Evolutionary conservation across 345 rosid genomes (phyloP).

Genomic region (Hibiscus tridactylites): DNA sequence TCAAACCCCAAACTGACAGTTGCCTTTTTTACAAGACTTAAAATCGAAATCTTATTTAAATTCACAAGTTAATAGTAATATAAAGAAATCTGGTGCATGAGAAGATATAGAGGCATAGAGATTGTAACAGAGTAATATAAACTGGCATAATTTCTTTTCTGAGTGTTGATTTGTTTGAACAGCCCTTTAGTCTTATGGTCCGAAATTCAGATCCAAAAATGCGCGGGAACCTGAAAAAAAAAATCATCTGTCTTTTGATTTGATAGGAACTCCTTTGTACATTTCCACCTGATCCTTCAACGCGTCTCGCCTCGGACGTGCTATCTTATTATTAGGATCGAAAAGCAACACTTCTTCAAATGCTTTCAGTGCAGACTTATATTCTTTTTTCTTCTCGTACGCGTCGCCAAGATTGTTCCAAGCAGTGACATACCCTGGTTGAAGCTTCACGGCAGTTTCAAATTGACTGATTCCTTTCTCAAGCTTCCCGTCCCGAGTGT

Average conservation of each 20-base stretch:
- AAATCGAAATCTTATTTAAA: too few species aligned
- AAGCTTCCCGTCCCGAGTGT: conserved; percentile 66
- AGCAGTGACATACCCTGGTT: conserved; percentile 94
- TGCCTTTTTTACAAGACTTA: too few species aligned
- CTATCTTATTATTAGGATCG: conserved; percentile 87
- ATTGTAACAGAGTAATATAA: background rate
- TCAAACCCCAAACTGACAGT: too few species aligned
- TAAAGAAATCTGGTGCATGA: too few species aligned
- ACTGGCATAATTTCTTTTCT: background rate
- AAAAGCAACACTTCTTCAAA: conserved; percentile 88
- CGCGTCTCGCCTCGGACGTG: conserved; percentile 70
- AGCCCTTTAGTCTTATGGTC: background rate
- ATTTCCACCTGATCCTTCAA: conserved; percentile 67
- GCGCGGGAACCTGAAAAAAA: background rate
- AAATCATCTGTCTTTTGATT: conserved; percentile 64
- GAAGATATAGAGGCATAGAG: background rate
- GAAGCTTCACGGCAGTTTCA: conserved; percentile 83
- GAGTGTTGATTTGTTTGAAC: background rate
- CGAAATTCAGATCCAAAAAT: background rate
- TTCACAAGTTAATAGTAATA: too few species aligned
- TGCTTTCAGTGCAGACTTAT: conserved; percentile 69
- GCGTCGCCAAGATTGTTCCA: conserved; percentile 99
- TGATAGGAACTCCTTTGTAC: conserved; percentile 75
- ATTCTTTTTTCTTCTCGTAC: conserved; percentile 79
- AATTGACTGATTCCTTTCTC: conserved; percentile 84